Conservation (phyloP, 495 filamentous ascomycete species). For the Penicillium flavigenum region DNA sequence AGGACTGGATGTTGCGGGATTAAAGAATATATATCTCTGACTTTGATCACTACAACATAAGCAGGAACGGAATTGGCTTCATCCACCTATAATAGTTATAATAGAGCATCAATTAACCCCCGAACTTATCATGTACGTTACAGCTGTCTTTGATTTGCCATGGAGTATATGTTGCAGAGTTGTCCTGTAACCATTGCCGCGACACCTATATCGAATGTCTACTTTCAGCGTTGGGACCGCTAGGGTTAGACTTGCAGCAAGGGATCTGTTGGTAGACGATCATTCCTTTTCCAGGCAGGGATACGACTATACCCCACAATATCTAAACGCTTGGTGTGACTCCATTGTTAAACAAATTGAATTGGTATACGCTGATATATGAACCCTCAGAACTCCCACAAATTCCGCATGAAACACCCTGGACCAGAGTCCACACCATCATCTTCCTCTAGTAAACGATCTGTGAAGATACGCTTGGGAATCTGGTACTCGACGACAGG, state of each 20-base stretch:
- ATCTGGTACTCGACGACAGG: constrained; percentile 94
- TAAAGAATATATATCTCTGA: not conserved
- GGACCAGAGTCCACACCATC: constrained; percentile 43
- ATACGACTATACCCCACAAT: constrained; percentile 10
- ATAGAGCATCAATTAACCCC: not conserved
- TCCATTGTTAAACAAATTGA: constrained; percentile 8
- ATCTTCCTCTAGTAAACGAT: constrained; percentile 45
- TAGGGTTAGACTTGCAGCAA: not conserved
- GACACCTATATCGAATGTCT: not conserved
- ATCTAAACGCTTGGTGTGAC: not conserved
- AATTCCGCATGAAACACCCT: constrained; percentile 37
- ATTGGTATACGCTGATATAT: constrained; percentile 16
- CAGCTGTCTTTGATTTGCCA: not conserved
- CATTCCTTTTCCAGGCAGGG: not conserved
- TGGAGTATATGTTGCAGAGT: no score
- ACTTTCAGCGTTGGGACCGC: not conserved
- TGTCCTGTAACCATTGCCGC: not conserved
- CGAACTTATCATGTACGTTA: not conserved
- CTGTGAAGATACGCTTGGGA: constrained; percentile 78
- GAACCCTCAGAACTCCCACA: constrained; percentile 42
- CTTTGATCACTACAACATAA: not conserved
- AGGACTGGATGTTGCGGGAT: not conserved
- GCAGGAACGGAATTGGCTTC: not conserved
- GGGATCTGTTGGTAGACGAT: constrained; percentile 6
- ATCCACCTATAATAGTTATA: not conserved